Conservation (phyloP, 805 yeast genomes). For the Metschnikowia henanensis region DNA sequence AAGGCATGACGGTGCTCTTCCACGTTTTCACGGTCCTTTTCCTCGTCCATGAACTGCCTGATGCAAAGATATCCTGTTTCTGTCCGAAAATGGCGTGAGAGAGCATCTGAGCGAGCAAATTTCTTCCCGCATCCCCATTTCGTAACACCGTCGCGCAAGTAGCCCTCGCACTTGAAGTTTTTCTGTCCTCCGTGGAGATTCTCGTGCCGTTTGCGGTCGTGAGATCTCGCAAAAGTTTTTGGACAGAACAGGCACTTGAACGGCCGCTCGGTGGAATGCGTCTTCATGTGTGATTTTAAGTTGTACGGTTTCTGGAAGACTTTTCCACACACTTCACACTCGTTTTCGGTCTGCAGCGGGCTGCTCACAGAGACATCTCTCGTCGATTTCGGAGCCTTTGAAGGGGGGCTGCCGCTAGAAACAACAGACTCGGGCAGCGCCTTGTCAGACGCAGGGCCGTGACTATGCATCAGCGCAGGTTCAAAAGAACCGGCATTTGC, state of each 20-base stretch:
- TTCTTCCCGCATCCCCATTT: constrained; percentile 75
- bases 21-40: constrained; percentile 23
- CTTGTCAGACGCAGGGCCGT: not conserved
- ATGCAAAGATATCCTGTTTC: constrained; percentile 75
- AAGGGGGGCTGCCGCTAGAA: not conserved
- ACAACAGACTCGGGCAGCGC: not conserved
- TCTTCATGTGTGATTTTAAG: constrained; percentile 49
- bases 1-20: not conserved
- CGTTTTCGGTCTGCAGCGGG: constrained; percentile 14
- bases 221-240: constrained; percentile 73
- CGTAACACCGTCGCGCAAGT: constrained; percentile 53
- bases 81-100: constrained; percentile 72
- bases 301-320: constrained; percentile 50
- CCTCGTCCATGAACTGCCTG: constrained; percentile 63
- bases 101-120: constrained; percentile 77
- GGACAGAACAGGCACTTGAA: constrained; percentile 63
- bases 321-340: constrained; percentile 46
- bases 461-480: not conserved
- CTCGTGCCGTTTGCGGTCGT: constrained; percentile 77
- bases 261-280: constrained; percentile 68
- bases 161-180: constrained; percentile 67
- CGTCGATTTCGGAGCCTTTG: constrained; percentile 26
- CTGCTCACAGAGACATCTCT: constrained; percentile 16
- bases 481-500: not conserved
- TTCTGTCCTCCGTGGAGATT: constrained; percentile 71